Percentiles rank a stretch among this genome's conserved stretches.
Conservation (phyloP, 257 asterid species). For the Solanum sitiens region DNA sequence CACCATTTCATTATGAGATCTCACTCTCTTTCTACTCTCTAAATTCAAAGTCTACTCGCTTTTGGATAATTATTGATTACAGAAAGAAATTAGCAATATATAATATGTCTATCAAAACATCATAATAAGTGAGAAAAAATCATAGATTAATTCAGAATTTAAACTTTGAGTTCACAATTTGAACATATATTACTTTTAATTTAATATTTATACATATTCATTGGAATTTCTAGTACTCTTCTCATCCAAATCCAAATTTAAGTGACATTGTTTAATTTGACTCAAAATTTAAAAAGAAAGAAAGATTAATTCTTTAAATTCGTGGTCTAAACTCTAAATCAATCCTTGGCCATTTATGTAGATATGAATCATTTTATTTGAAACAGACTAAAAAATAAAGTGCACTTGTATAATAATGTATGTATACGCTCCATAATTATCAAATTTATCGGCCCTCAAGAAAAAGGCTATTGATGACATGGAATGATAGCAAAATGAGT, state of each 20-base stretch:
- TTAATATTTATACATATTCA: neutral
- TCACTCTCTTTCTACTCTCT: neutral
- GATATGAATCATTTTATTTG: neutral
- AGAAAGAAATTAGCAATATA: neutral
- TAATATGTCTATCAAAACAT: neutral
- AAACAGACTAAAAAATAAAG: neutral
- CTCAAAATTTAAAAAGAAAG: too few relatives aligned
- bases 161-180: neutral
- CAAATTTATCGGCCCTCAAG: neutral
- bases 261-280: too few relatives aligned
- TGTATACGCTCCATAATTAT: neutral
- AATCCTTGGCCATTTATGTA: too few relatives aligned
- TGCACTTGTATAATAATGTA: neutral
- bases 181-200: too few relatives aligned
- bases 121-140: neutral
- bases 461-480: neutral
- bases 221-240: neutral
- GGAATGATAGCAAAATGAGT: slow-evolving; percentile 9
- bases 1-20: neutral
- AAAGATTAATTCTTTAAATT: too few relatives aligned
- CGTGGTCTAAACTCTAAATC: too few relatives aligned
- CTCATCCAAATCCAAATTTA: too few relatives aligned
- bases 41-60: neutral
- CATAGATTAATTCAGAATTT: neutral
- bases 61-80: neutral